Evolutionary conservation across 2,329 filamentous ascomycete genomes (phyloP), one percentile per base, ranked within the genome.

Genomic region (Ascochyta rabiei): DNA sequence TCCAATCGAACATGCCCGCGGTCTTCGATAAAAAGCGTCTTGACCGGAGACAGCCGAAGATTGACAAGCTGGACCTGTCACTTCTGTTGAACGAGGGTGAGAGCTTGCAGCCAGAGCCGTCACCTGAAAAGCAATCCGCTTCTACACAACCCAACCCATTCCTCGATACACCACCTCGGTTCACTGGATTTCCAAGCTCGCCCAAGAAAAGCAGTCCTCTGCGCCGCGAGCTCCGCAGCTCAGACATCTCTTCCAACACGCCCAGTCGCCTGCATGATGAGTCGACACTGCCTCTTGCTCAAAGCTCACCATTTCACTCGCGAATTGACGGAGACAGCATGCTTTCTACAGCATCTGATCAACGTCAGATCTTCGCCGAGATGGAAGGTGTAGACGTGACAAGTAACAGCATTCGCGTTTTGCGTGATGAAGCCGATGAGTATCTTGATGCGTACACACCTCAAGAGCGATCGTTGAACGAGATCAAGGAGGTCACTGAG

Each of bases 401-500:
- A 2, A 60, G 61, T 41, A 60, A 61, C 16, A 73, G 68, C 24
- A 59, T 75, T 19, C 59, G 68, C 16, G 65, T 63, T 23, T 57
- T 75, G 19, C 71, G 71, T 10, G 60, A 67, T 16, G 70, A 75
- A 41, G 70, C 70, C 3, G 65, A 74, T 47, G 70, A 62, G 13
- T 72, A 72, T 42, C 65, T 71, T 2, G 59, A 71, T 8, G 71
- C 71, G 1, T 75, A 74, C 45, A 66, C 69, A 38, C 56, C 63
- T 6, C 72, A 71, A 50, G 63, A 72, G 21, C 70, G 67, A 12
- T 67, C 64, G 6, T 53, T 75, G 10, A 54, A 71, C 19, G 68
- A 72, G 28, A 70, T 75, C 23, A 64, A 67, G 23, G 72, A 75
- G 51, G 64, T 73, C n/a, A 75, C 72, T 1, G 72, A 74, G 43